These are phyloP conservation scores for Boletellus deceptivus DNA, from an alignment of 1,284 basidiomycete species.

Conservation along the genomic window DNA sequence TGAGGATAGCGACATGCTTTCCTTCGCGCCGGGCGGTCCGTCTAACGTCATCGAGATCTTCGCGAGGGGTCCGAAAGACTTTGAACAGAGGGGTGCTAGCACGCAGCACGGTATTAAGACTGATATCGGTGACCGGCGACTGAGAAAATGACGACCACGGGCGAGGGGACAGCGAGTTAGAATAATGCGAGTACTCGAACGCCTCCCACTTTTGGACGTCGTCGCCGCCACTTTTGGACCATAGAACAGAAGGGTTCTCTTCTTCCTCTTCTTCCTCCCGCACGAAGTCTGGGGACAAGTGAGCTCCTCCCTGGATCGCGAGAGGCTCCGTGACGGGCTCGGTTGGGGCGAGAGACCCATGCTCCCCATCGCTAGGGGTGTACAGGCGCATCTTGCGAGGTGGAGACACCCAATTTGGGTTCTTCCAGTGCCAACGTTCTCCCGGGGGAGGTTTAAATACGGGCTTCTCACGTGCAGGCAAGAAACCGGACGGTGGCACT, in stretches of 20 bases:
- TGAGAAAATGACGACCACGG: conserved; percentile 30
- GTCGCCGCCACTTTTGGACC: conserved; percentile 8
- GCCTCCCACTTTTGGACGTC: conserved; percentile 8
- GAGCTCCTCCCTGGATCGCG: conserved; percentile 2
- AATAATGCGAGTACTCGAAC: conserved; percentile 15
- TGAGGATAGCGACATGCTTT: conserved; percentile 33
- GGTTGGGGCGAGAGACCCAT: conserved; percentile 30
- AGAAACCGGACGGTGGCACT: conserved; percentile 13
- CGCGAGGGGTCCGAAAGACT: conserved; percentile 33
- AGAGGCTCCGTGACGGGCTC: conserved; percentile 28
- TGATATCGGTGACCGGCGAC: conserved; percentile 22
- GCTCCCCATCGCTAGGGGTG: conserved; percentile 23
- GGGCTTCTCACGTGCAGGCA: conserved; percentile 18
- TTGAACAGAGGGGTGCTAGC: conserved; percentile 35
- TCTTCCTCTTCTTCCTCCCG: conserved; percentile 13
- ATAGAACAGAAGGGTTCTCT: conserved; percentile 3
- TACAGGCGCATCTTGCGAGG: conserved; percentile 29
- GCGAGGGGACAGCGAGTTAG: conserved; percentile 25
- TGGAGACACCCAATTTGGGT: conserved; percentile 37
- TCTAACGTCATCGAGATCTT: conserved; percentile 25
- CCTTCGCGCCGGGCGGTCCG: conserved; percentile 29
- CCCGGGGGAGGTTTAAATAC: conserved; percentile 31
- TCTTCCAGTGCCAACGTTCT: conserved; percentile 33
- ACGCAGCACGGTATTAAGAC: conserved; percentile 27
- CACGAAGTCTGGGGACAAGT: conserved; percentile 3